These are phyloP conservation scores for Cladophialophora exuberans DNA, from an alignment of 2,329 filamentous ascomycete genomes.

Conservation along the genomic window DNA sequence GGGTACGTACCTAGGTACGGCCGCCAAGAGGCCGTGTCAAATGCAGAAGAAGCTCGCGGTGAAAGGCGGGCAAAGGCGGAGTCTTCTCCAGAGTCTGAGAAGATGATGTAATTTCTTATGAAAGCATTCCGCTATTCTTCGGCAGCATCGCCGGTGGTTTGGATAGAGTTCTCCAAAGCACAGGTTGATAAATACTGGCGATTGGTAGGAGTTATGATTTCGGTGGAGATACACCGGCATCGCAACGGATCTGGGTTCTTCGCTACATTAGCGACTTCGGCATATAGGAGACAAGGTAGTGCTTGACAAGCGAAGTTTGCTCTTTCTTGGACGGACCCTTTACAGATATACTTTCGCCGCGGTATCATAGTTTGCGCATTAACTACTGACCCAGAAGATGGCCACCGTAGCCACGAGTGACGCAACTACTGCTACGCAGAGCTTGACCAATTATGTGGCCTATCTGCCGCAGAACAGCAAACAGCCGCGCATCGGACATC, in stretches of 20 bases:
- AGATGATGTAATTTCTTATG: too few relatives aligned
- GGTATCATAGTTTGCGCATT: too few relatives aligned
- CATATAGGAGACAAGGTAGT: not conserved
- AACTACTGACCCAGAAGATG: not conserved
- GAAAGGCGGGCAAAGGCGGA: conserved; percentile 6
- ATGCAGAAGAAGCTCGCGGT: not conserved
- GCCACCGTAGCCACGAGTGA: not conserved
- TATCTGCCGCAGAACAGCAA: conserved; percentile 10
- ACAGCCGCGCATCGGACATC: conserved; percentile 45
- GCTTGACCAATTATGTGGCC: conserved; percentile 18
- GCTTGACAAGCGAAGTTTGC: too few relatives aligned
- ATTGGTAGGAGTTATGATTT: not conserved
- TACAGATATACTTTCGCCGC: too few relatives aligned
- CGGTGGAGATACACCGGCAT: not conserved
- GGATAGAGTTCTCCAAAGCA: too few relatives aligned
- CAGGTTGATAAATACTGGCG: not conserved
- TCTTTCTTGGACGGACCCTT: too few relatives aligned
- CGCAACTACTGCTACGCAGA: not conserved
- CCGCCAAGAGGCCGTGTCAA: not conserved
- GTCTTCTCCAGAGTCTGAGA: too few relatives aligned
- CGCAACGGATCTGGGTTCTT: not conserved
- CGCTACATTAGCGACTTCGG: not conserved
- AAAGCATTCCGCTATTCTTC: too few relatives aligned
- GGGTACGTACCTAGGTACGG: too few relatives aligned
- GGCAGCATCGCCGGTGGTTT: conserved; percentile 1